A percentile compares a stretch with the other conserved stretches of the same genome.
Conservation (phyloP, 2,329 filamentous ascomycete species). For the Claviceps fusiformis region DNA sequence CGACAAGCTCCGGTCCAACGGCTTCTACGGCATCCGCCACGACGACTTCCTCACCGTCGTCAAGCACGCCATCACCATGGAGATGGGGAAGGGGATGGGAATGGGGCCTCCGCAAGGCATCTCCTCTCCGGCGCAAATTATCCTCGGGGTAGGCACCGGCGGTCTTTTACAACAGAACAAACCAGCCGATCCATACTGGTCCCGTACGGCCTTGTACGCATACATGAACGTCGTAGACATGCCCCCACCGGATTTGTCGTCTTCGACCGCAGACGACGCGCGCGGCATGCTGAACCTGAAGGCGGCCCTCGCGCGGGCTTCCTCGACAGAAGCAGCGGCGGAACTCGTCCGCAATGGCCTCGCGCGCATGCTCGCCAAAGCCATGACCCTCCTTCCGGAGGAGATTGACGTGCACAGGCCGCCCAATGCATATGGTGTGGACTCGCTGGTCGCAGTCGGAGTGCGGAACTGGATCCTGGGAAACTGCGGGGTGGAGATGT, state of each 20-base stretch:
- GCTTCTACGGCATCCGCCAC: constrained; percentile 41
- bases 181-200: constrained; percentile 40
- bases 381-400: constrained; percentile 29
- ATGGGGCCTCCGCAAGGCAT: constrained; percentile 9
- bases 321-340: constrained; percentile 16
- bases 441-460: constrained; percentile 39
- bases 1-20: constrained; percentile 33
- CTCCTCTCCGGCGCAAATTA: constrained; percentile 29
- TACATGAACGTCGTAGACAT: constrained; percentile 36
- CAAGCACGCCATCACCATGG: constrained; percentile 29
- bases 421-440: constrained; percentile 34
- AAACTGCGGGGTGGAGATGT: constrained; percentile 29
- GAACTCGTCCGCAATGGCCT: constrained; percentile 24
- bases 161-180: constrained; percentile 38
- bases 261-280: constrained; percentile 4
- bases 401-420: constrained; percentile 29
- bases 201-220: constrained; percentile 33
- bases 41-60: constrained; percentile 35
- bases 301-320: constrained; percentile 18
- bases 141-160: constrained; percentile 41
- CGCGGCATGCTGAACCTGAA: constrained; percentile 16
- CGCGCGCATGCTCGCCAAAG: constrained; percentile 26
- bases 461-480: constrained; percentile 36
- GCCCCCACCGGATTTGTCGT: constrained; percentile 17
- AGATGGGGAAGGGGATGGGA: constrained; percentile 9